These are phyloP conservation scores for Carallia pectinifolia DNA, from an alignment of 345 rosid species.

Conservation along the genomic window DNA sequence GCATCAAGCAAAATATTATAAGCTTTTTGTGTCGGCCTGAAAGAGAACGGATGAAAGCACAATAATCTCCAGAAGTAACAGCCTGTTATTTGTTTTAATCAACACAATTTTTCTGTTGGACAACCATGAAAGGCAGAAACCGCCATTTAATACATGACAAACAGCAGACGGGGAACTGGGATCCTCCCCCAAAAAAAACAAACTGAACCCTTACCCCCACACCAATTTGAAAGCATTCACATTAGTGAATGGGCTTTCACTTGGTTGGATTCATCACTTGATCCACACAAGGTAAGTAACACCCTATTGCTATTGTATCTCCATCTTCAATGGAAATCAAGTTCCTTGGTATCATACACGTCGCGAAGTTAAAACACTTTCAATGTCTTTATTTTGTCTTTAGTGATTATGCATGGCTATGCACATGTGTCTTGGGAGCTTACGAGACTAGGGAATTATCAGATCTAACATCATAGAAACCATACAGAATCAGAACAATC, in stretches of 20 bases:
- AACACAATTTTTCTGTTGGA: not conserved
- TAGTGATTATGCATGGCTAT: not conserved
- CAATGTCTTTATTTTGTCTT: not conserved
- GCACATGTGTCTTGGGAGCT: not conserved
- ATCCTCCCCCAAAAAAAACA: too few species aligned
- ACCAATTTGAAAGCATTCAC: not conserved
- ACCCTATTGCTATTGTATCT: constrained; percentile 1
- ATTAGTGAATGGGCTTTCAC: not conserved
- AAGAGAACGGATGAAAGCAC: constrained; percentile 12
- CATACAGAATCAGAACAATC: not conserved
- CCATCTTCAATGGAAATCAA: too few species aligned
- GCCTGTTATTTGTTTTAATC: not conserved
- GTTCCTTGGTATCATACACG: too few species aligned
- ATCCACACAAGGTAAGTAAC: not conserved
- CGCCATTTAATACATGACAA: not conserved
- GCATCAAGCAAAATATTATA: constrained; percentile 95
- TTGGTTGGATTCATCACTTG: not conserved
- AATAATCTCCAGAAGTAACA: constrained; percentile 4
- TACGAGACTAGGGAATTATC: not conserved
- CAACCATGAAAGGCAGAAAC: not conserved
- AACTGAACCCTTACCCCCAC: too few species aligned
- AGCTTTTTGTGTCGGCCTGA: constrained; percentile 86
- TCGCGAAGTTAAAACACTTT: too few species aligned
- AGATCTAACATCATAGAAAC: not conserved
- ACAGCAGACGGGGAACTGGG: too few species aligned